These are phyloP conservation scores for Saccharomycopsis sp. DNA, from an alignment of 805 yeast genomes.

Conservation along the genomic window DNA sequence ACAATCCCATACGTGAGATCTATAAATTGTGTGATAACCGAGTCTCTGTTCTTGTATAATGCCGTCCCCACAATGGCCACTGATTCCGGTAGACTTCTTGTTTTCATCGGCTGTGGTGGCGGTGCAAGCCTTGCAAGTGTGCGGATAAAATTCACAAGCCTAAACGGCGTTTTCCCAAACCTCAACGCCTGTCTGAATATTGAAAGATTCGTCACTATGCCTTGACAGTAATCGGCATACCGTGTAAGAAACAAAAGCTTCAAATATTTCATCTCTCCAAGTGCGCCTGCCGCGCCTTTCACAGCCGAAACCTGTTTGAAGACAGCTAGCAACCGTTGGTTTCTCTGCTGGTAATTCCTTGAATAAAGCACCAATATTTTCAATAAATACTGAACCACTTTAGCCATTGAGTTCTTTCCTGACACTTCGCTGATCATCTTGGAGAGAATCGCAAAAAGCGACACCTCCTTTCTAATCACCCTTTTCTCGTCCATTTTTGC, in stretches of 20 bases:
- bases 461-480: neutral
- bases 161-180: slow-evolving; percentile 21
- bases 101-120: neutral
- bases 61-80: neutral
- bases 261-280: neutral
- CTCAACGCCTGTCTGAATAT: slow-evolving; percentile 19
- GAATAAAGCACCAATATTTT: slow-evolving; percentile 15
- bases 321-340: neutral
- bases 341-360: slow-evolving; percentile 4
- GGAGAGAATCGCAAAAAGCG: slow-evolving; percentile 1
- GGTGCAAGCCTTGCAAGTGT: neutral
- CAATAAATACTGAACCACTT: slow-evolving; percentile 16
- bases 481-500: neutral
- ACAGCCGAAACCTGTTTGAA: neutral
- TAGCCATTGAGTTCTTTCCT: slow-evolving; percentile 20
- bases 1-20: slow-evolving; percentile 20
- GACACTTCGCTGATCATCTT: slow-evolving; percentile 18
- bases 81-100: too few relatives aligned
- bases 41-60: neutral
- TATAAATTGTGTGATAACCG: slow-evolving; percentile 8
- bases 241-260: slow-evolving; percentile 8
- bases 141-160: slow-evolving; percentile 1
- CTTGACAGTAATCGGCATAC: slow-evolving; percentile 11
- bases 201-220: slow-evolving; percentile 13
- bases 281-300: neutral